Evolutionary conservation across 345 rosid genomes (phyloP), one percentile per base, ranked within the genome.

Genomic region (Citrus medica): DNA sequence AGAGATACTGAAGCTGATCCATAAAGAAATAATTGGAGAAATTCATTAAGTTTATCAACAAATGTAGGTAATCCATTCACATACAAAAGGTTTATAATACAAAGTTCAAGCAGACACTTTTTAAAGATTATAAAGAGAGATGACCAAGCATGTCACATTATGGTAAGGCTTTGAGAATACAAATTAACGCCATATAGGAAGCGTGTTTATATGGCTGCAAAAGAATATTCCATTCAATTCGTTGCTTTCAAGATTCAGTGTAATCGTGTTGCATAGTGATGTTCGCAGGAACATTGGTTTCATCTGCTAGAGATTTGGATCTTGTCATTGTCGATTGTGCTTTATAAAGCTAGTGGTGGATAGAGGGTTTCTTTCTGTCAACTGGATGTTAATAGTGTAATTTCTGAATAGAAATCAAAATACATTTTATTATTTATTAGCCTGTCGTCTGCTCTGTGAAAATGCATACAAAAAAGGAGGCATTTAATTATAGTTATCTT

Each of bases 1-100:
- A 6, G 89, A 84, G 35, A 84, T 92, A 46, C 55, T 91, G 80
- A 81, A 78, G 72, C 55, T 83, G 84, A 92, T 94, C 78, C 76
- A 84, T 84, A 85, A 80, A 74, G 94, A 89, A 81, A 75, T 90
- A 74, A 38, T 22, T 9, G 80, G 79, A 59, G 61, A 28, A 75
- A 67, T 27, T 66, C 68, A n/a, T 32, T 12, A 42, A 42, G 1
- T 33, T 33, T 33, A 5, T 33, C 1, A 33, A 33, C 35, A 33
- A 9, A 42, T 9, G 10, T 10, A 0, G 25, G 27, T 19, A 27
- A 22, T 56, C 8, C 65, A 69, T 69, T 6, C 59, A 69, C 73
- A 42, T 21, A n/a, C 25, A 51, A 4, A 4, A 51, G 1, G 9
- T 51, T 51, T 13, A 1, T 51, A 51, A 51, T 51, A 51, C 55